A percentile compares a stretch with the other conserved stretches of the same genome.
These are phyloP conservation scores for Rhizoclosmatium sp. DNA, from an alignment of 192 early-diverging fungal species.

Conservation along the genomic window DNA sequence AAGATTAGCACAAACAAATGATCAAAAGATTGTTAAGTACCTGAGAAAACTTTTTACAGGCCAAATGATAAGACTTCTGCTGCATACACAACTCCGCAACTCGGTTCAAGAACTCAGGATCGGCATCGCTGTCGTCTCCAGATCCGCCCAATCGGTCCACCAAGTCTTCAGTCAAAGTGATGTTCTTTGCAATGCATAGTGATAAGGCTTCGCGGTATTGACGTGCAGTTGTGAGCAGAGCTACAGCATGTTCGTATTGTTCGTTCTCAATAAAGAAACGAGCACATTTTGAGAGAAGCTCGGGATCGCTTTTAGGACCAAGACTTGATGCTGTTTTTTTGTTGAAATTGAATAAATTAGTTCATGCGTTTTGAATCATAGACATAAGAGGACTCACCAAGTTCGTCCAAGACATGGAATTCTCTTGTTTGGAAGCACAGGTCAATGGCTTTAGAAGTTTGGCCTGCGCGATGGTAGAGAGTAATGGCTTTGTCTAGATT, in stretches of 20 bases:
- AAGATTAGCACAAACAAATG: background rate
- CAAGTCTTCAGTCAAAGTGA: conserved; percentile 57
- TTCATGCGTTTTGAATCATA: background rate
- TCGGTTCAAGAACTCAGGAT: conserved; percentile 29
- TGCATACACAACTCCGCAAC: conserved; percentile 53
- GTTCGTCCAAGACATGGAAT: conserved; percentile 46
- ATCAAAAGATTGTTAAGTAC: conserved; percentile 28
- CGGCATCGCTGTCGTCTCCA: conserved; percentile 12
- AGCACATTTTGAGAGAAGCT: conserved; percentile 43
- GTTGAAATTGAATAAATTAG: background rate
- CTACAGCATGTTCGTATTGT: conserved; percentile 44
- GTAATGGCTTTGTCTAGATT: conserved; percentile 55
- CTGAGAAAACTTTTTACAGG: conserved; percentile 62
- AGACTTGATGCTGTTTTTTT: conserved; percentile 39
- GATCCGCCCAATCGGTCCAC: conserved; percentile 42
- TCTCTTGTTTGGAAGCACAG: conserved; percentile 55
- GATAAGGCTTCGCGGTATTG: conserved; percentile 55
- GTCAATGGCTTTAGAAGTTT: conserved; percentile 56
- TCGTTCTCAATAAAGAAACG: conserved; percentile 41
- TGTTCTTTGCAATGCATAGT: conserved; percentile 47
- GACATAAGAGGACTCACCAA: conserved; percentile 42
- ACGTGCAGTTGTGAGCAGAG: conserved; percentile 41
- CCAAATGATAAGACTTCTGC: conserved; percentile 55
- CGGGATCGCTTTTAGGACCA: conserved; percentile 43
- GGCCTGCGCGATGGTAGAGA: conserved; percentile 55